These are phyloP conservation scores for Mycena vulgaris DNA, from an alignment of 768 basidiomycete species.

Conservation along the genomic window DNA sequence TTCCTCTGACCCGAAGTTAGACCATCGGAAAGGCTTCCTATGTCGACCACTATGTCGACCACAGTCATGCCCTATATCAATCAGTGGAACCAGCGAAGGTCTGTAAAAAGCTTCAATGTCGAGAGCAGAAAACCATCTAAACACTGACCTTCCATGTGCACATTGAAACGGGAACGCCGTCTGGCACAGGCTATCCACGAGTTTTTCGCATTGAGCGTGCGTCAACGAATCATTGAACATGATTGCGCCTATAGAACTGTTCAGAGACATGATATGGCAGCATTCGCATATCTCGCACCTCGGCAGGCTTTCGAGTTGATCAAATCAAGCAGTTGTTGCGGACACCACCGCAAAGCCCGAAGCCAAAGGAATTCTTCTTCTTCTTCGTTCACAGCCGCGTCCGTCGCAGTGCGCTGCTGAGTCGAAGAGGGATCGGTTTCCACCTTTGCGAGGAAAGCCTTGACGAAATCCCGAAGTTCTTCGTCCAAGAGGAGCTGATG, in stretches of 20 bases:
- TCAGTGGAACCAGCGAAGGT: constrained; percentile 71
- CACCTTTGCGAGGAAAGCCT: constrained; percentile 76
- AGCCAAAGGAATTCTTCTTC: constrained; percentile 69
- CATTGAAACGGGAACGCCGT: constrained; percentile 95
- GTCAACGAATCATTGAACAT: constrained; percentile 94
- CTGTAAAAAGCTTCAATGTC: constrained; percentile 43
- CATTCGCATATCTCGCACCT: constrained; percentile 65
- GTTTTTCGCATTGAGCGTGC: constrained; percentile 74
- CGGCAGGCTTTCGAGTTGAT: constrained; percentile 97
- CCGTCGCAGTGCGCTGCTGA: constrained; percentile 43
- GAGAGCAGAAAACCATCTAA: neutral
- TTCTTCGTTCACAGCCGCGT: constrained; percentile 35
- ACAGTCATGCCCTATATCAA: constrained; percentile 43
- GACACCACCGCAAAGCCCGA: constrained; percentile 84
- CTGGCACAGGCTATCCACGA: constrained; percentile 77
- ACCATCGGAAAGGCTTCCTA: constrained; percentile 22
- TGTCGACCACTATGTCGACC: neutral
- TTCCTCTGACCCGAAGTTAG: neutral
- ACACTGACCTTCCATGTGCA: constrained; percentile 97
- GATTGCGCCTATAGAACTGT: constrained; percentile 81
- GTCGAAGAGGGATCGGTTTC: constrained; percentile 60
- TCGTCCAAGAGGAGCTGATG: constrained; percentile 73
- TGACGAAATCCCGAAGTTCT: constrained; percentile 84
- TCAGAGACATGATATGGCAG: constrained; percentile 1
- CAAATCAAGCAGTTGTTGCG: constrained; percentile 85